These are phyloP conservation scores for Plectosphaerella cucumerina DNA, from an alignment of 2,329 filamentous ascomycete genomes.

Conservation along the genomic window DNA sequence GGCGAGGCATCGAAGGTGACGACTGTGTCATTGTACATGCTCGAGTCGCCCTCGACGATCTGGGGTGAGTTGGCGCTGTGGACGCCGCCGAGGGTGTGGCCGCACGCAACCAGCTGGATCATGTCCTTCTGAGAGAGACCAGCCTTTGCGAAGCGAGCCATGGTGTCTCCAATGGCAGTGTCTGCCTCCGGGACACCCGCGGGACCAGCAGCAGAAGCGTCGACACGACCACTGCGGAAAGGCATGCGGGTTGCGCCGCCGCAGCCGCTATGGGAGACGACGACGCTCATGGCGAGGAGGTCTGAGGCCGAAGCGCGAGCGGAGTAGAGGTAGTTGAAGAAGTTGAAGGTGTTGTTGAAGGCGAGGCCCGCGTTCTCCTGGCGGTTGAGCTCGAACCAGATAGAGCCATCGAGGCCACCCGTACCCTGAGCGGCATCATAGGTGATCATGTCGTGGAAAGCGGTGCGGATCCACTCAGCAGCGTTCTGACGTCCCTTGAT, in stretches of 20 bases:
- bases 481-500: slow-evolving; percentile 18
- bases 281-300: slow-evolving; percentile 24
- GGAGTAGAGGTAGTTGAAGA: slow-evolving; percentile 18
- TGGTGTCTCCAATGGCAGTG: slow-evolving; percentile 15
- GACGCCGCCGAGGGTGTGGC: slow-evolving; percentile 19
- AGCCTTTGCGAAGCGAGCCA: slow-evolving; percentile 14
- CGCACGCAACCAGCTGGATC: slow-evolving; percentile 20
- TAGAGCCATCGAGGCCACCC: slow-evolving; percentile 25
- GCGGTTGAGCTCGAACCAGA: slow-evolving; percentile 23
- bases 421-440: slow-evolving; percentile 18
- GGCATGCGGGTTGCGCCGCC: slow-evolving; percentile 16
- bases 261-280: slow-evolving; percentile 18
- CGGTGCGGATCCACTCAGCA: slow-evolving; percentile 26
- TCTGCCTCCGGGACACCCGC: slow-evolving; percentile 19
- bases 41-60: slow-evolving; percentile 10
- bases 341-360: slow-evolving; percentile 23
- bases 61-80: slow-evolving; percentile 19
- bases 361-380: slow-evolving; percentile 22
- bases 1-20: slow-evolving; percentile 25
- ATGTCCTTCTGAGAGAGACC: slow-evolving; percentile 18
- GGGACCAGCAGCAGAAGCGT: slow-evolving; percentile 17
- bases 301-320: slow-evolving; percentile 19
- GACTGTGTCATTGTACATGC: slow-evolving; percentile 19
- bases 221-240: slow-evolving; percentile 18
- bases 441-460: slow-evolving; percentile 25